Conservation (phyloP, 2,329 filamentous ascomycete species). For the Penicillium aurantiogriseum region DNA sequence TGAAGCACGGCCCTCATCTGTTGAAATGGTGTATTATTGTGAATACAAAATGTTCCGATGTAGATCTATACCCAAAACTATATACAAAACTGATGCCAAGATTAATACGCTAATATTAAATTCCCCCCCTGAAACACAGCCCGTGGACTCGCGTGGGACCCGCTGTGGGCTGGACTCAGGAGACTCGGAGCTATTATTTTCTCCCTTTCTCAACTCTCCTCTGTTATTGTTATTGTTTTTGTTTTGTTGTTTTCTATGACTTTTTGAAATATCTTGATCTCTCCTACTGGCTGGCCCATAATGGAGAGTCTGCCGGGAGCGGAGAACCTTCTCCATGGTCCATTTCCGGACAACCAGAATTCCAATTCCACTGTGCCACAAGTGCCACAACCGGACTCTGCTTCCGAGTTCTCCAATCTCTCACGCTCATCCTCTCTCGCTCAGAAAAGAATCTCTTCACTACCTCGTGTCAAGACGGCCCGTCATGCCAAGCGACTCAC, state of each 20-base stretch:
- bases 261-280: conserved; percentile 8
- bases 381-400: conserved; percentile 15
- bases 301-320: conserved; percentile 36
- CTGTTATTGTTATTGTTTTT: not conserved
- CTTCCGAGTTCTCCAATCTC: conserved; percentile 12
- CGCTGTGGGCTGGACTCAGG: conserved; percentile 15
- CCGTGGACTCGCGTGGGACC: conserved; percentile 6
- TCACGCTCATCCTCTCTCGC: conserved; percentile 13
- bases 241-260: not conserved
- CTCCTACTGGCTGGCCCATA: conserved; percentile 29
- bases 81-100: not conserved
- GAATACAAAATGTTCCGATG: not conserved
- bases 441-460: conserved; percentile 24
- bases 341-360: conserved; percentile 32
- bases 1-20: too few species aligned
- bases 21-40: too few species aligned
- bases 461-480: conserved; percentile 35
- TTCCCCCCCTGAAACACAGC: conserved; percentile 13
- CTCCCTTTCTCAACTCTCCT: not conserved
- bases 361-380: conserved; percentile 17
- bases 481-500: conserved; percentile 48
- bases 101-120: too few species aligned
- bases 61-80: not conserved
- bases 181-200: conserved; percentile 9
- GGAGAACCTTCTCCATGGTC: conserved; percentile 26